Evolutionary conservation across 225 moss, liverwort and hornwort genomes (phyloP), one percentile per base, ranked within the genome.

Genomic region (Polytrichum formosum): DNA sequence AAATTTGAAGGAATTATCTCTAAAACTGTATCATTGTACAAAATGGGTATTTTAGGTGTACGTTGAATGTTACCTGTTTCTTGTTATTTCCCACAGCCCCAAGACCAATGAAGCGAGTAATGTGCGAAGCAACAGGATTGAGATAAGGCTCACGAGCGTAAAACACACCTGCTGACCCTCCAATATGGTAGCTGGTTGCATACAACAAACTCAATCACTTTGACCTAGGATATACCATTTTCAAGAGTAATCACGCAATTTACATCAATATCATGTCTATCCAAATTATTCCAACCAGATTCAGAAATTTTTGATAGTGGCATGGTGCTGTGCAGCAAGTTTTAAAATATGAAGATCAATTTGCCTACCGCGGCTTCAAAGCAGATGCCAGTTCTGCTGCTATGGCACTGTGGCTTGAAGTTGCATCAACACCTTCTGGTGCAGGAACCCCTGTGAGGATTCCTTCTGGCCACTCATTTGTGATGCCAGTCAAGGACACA

Each of bases 391-490:
- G 85, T 73, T 98, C 98, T 70, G 92, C 94, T 64, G 82, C 74
- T 59, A 90, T 82, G 55, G 79, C 73, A 73, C 84, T 88, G 67
- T 94, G 92, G 19, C 81, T 73, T 67, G 80, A 80, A 33, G 71
- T 68, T 61, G 64, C 63, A 53, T 81, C 79, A 25, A 90, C 73
- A 35, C 76, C 83, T 25, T 75, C 74, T 29, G 81, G 85, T 59
- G 77, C 69, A 69, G 79, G 69, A 22, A 71, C 87, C 67, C 78
- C 87, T 58, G 63, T 46, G 23, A 70, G 79, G 66, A 98, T 86
- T 68, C 91, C 98, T 63, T 75, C 72, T 53, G 98, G 98, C 98
- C 98, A 98, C 77, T 94, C 98, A 75, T 98, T 98, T 81, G 93
- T 97, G 71, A 67, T 79, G 28, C 68, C 55, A 70, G 85, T 95